Base-by-base conservation (phyloP, 345 rosid genomes). In the Bruguiera gymnorhiza region DNA sequence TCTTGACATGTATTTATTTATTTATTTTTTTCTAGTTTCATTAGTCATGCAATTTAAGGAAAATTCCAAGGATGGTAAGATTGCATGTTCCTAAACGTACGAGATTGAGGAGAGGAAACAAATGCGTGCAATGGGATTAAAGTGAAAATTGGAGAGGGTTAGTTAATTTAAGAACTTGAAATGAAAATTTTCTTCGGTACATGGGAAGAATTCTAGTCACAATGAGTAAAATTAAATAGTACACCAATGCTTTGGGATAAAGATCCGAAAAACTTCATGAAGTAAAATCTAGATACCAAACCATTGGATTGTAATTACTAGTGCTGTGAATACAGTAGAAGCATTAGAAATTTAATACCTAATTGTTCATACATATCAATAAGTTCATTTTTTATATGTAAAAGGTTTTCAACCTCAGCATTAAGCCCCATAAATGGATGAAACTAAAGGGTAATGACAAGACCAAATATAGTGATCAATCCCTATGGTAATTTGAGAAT, bases 161-260 rank as follows among this genome's bases (percentile, higher is more conserved):
- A 34, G 10, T 34, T 34, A 34, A 34, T 34, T 34, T 34, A 34
- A 7, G 37, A 34, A 34, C 37, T 34, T 7, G 6, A 34, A 34
- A 34, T 34, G 1, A 34, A 34, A 8, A 7, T 34, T 34, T 34
- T 34, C 10, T 34, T 1, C 0, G 37, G 37, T 0, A 34, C 9
- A 34, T 34, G 9, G 1, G 1, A 34, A 34, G 7, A 34, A 8
- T 34, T 7, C 6, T 91, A 79, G 88, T 89, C 79, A 68, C 89
- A 91, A 69, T 37, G 4, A 63, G 83, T 78, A 74, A 91, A 71
- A 78, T 84, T 75, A 72, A 80, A 73, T 79, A 94, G 77, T 56
- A 83, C 84, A 56, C 97, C 88, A 62, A 94, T 81, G 68, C 85
- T 87, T 8, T 86, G 86, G 13, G 97, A 86, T 67, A 89, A 53